Conservation (phyloP, 2,329 filamentous ascomycete species). For the Bipolaris zeicola region DNA sequence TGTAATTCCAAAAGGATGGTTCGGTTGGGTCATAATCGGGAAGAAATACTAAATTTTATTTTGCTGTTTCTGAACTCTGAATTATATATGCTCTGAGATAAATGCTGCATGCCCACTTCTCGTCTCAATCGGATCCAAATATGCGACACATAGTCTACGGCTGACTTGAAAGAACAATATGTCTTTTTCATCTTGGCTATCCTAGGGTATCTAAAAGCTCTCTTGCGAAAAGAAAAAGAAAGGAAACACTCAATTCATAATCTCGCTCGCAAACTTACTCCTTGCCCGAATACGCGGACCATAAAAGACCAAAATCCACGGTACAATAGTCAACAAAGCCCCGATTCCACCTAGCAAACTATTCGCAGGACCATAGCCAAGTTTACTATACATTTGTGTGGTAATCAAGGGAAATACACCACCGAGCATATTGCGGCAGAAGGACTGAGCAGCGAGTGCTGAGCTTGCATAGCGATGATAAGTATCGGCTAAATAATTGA, state of each 20-base stretch:
- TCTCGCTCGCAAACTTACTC: constrained; percentile 72
- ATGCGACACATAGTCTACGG: too few species aligned
- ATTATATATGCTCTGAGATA: not conserved
- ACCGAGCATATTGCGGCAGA: constrained; percentile 82
- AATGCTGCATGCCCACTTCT: not conserved
- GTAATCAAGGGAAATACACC: constrained; percentile 83
- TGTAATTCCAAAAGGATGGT: not conserved
- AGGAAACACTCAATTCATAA: constrained; percentile 18
- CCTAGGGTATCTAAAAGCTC: too few species aligned
- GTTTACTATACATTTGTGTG: constrained; percentile 69
- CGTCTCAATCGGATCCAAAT: too few species aligned
- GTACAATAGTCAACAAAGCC: constrained; percentile 73
- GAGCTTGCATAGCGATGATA: constrained; percentile 86
- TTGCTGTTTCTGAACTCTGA: not conserved
- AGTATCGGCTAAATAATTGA: constrained; percentile 90
- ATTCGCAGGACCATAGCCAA: constrained; percentile 74
- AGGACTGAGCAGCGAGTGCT: constrained; percentile 83
- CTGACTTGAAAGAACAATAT: too few species aligned
- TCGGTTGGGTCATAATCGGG: not conserved
- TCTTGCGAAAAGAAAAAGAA: too few species aligned
- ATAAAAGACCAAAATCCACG: constrained; percentile 82
- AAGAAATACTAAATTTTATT: not conserved
- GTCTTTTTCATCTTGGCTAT: too few species aligned
- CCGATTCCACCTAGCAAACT: constrained; percentile 77
- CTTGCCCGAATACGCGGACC: constrained; percentile 75